Base-by-base conservation (phyloP, 768 basidiomycete species). In the Candolleomyces aberdarensis region DNA sequence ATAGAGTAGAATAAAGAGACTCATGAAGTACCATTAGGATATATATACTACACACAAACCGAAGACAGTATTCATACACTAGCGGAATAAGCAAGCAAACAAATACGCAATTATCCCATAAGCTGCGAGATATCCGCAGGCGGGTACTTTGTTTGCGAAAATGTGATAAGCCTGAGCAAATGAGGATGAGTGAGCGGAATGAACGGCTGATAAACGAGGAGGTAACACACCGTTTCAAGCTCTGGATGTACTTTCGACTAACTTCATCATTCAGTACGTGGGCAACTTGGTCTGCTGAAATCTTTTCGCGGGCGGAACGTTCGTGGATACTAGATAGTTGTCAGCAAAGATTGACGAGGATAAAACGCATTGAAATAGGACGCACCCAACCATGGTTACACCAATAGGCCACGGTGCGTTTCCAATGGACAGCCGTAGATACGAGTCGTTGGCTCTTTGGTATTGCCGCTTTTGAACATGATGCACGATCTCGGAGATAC, bases 371-470 rank as follows among this genome's bases (percentile, higher is more conserved):
- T 17, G n/a, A 19, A 47, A 59, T 20, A 46, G 31, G 10, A 80
- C 88, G 43, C 74, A 94, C 94, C 94, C 96, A 77, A 98, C 97
- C 91, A 96, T 96, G 62, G 97, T 99, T 9, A 99, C 97, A 47
- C 97, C 97, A 69, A 99, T 99, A 1, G 97, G 97, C 97, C 97
- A 99, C 3, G 97, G 96, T 0, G 97, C 96, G 68, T 97, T 99
- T 39, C 97, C 97, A 64, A 99, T 99, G 5, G 93, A 95, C 43
- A 99, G 79, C 7, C 97, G 90, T 22, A 99, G 85, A 72, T 99
- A 99, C 0, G 96, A 89, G 71, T 99, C 97, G 68, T 98, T 99
- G 3, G 97, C 96, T 58, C 81, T 84, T 72, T 98, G 94, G 67
- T 99, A 99, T 72, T 96, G 87, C 31, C 97, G 88, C 64, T 85